Base-by-base conservation (phyloP, 352 stramenopile genomes). In the Pythium dissotocum region DNA sequence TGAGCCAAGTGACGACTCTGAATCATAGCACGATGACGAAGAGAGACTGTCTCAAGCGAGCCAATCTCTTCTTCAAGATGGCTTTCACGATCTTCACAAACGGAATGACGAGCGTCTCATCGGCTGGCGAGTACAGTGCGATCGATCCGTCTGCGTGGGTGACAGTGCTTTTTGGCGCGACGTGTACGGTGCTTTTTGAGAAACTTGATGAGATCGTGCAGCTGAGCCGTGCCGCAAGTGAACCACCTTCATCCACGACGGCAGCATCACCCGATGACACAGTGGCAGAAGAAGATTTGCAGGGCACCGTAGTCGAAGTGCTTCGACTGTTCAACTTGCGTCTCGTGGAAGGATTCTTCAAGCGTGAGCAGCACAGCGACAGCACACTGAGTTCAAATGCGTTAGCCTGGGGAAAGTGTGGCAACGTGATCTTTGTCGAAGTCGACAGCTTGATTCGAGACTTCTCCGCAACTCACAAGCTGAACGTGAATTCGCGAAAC, bases 201-300 rank as follows among this genome's bases (percentile, higher is more conserved):
- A 94, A 94, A 35, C 65, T 94, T 21, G 87, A 94, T 61, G 87
- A 94, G 55, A 73, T 94, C 42, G 85, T 93, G 21, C 80, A 91
- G 42, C 69, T 85, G 28, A 91, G 79, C 68, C 87, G 87, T 7
- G 38, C 32, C 2, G 69, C 77, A 7, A 65, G 28, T 12, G 67
- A 73, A 12, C 21, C 46, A n/a, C 66, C 69, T 26, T 40, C 52
- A 36, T 52, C 48, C 4, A 14, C 54, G 5, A 13, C 48, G 28
- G 26, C 35, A 24, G 10, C 36, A 2, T 26, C 40, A 48, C 16
- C 12, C 21, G 58, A 61, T 13, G 33, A 48, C 32, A 21, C 0
- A 10, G 58, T 94, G 12, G 75, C 77, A 0, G 82, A 93, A 48
- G 85, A 90, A 21, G 78, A 85, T 24, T 61, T 95, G 52, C 83